Evolutionary conservation across 495 filamentous ascomycete species (phyloP).

Genomic region (Penicillium silybi): DNA sequence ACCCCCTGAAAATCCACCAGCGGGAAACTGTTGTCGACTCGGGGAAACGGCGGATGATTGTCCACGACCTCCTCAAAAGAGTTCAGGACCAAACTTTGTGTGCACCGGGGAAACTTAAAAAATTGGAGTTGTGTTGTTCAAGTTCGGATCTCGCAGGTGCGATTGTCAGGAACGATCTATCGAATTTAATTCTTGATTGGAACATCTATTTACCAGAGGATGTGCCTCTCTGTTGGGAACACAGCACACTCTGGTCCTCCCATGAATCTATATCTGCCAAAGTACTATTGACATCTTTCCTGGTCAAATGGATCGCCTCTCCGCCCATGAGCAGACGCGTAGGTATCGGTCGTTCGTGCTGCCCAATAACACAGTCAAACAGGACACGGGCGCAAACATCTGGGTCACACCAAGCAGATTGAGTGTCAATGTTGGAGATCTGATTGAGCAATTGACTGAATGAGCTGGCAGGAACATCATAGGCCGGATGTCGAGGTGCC

Average conservation of each 20-base stretch:
- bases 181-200: no score
- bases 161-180: background rate
- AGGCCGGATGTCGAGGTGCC: conserved; percentile 17
- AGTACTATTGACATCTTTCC: conserved; percentile 14
- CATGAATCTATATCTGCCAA: conserved; percentile 1
- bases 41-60: background rate
- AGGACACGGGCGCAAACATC: conserved; percentile 20
- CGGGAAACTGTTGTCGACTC: background rate
- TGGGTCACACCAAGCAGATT: conserved; percentile 21
- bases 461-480: conserved; percentile 9
- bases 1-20: background rate
- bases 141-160: background rate
- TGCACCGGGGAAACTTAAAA: background rate
- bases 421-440: conserved; percentile 8
- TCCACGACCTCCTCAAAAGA: background rate
- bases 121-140: background rate
- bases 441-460: conserved; percentile 18
- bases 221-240: conserved; percentile 9
- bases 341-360: background rate
- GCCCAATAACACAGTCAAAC: conserved; percentile 15
- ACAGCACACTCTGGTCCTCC: conserved; percentile 16
- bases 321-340: conserved; percentile 18
- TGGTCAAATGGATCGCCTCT: conserved; percentile 17
- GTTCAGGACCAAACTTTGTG: background rate
- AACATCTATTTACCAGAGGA: background rate